A percentile compares a stretch with the other conserved stretches of the same genome.
phyloP scores from a whole-genome alignment of 1,139 yeast species.

The Saccharomyces hybrid region DNA sequence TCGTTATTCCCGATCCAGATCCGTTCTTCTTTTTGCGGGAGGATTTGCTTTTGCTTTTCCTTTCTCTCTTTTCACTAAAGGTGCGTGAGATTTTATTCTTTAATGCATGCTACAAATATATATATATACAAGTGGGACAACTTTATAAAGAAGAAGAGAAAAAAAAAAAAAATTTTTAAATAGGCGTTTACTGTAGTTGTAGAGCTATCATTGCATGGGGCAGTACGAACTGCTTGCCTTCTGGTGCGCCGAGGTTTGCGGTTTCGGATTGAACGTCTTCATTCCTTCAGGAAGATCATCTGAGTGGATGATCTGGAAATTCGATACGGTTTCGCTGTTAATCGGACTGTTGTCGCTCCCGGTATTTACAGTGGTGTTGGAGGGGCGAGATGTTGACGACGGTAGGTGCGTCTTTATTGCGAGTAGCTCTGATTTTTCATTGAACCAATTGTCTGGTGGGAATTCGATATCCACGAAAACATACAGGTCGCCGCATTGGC shows the following conservation, averaged over 20 bases:
- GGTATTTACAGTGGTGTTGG: conserved; percentile 4
- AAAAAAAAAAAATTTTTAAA: neutral
- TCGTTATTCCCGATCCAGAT: neutral
- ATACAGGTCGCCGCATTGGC: conserved; percentile 63
- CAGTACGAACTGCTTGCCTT: neutral
- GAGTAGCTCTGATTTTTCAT: conserved; percentile 53
- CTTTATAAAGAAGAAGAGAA: neutral
- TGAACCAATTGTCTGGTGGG: conserved; percentile 76
- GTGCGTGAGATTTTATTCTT: neutral
- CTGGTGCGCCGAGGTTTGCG: neutral
- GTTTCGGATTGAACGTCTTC: neutral
- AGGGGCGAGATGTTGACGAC: conserved; percentile 13
- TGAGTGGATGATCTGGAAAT: conserved; percentile 12
- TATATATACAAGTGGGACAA: neutral
- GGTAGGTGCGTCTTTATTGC: conserved; percentile 53
- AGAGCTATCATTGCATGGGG: neutral
- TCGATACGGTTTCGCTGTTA: conserved; percentile 19
- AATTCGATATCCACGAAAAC: conserved; percentile 66
- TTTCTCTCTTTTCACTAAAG: neutral
- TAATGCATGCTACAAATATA: neutral
- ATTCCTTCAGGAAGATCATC: neutral
- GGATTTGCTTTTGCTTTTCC: neutral
- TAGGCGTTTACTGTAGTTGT: neutral
- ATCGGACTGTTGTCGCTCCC: conserved; percentile 14
- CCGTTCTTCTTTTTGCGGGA: neutral